Conservation (phyloP, 2,329 filamentous ascomycete genomes). For the Calonectria pteridis region DNA sequence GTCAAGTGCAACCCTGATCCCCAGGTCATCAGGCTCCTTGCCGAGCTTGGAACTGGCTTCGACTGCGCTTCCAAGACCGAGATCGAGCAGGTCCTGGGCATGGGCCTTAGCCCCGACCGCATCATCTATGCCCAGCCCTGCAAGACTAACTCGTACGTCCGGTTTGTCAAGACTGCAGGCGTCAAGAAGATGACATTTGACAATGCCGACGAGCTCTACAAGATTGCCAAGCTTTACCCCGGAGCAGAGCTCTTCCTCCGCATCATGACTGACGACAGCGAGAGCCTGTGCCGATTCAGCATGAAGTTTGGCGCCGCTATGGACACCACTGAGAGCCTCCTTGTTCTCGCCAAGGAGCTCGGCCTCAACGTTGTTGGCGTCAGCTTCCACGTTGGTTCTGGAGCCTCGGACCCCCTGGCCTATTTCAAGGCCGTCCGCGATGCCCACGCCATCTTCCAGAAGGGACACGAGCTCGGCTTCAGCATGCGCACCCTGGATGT, state of each 20-base stretch:
- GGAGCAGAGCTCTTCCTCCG: conserved; percentile 92
- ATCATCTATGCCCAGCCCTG: conserved; percentile 99
- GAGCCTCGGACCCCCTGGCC: conserved; percentile 91
- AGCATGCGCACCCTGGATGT: conserved; percentile 90
- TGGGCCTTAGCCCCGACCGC: conserved; percentile 86
- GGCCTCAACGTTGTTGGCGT: conserved; percentile 94
- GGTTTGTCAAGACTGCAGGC: conserved; percentile 84
- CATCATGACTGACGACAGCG: conserved; percentile 96
- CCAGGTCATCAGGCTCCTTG: conserved; percentile 87
- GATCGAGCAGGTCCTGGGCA: conserved; percentile 89
- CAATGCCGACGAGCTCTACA: conserved; percentile 97
- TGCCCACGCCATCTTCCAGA: conserved; percentile 88
- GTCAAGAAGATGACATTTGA: conserved; percentile 99
- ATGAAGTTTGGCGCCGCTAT: conserved; percentile 96
- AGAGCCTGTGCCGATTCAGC: conserved; percentile 92
- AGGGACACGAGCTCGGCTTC: conserved; percentile 82
- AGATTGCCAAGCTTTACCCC: conserved; percentile 93
- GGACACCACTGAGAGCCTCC: conserved; percentile 81
- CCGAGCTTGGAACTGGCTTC: conserved; percentile 91
- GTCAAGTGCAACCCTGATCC: conserved; percentile 99
- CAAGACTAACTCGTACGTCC: conserved; percentile 99
- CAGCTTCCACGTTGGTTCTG: conserved; percentile 97
- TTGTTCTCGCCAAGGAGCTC: conserved; percentile 83
- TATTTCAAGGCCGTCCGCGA: conserved; percentile 94
- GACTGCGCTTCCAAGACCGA: conserved; percentile 98